phyloP scores from a whole-genome alignment of 164 flowering plant species.

The Chloranthus sessilifolius region DNA sequence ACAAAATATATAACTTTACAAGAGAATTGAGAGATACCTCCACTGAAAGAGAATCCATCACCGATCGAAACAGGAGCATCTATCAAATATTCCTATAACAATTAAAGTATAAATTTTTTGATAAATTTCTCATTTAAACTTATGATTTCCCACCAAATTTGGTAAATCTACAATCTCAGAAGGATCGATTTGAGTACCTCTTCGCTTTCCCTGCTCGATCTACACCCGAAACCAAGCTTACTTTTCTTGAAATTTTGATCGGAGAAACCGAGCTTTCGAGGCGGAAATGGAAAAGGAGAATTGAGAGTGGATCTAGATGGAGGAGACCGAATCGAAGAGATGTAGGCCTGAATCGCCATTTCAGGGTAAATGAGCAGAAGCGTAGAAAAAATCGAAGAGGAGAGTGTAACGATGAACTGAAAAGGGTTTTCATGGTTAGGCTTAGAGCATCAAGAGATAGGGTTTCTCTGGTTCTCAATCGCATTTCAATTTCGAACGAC shows the following conservation, averaged over 20 bases:
- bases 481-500: too few relatives aligned
- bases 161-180: too few relatives aligned
- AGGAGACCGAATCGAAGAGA: not conserved
- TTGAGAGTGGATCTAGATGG: too few relatives aligned
- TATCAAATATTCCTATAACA: slow-evolving; percentile 52
- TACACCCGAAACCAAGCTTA: not conserved
- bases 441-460: slow-evolving; percentile 1
- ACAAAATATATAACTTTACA: not conserved
- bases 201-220: not conserved
- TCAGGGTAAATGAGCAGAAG: not conserved
- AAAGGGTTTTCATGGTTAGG: not conserved
- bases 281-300: not conserved
- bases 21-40: slow-evolving; percentile 38
- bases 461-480: slow-evolving; percentile 10
- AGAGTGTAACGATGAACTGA: not conserved
- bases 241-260: not conserved
- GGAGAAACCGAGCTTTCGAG: not conserved
- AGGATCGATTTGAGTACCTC: not conserved
- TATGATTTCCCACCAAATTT: too few relatives aligned
- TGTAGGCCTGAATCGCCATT: too few relatives aligned
- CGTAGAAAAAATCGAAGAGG: not conserved
- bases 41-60: slow-evolving; percentile 91
- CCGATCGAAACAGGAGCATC: slow-evolving; percentile 87
- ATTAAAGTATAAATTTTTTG: not conserved
- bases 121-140: too few relatives aligned